These are phyloP conservation scores for Penicillium steckii DNA, from an alignment of 495 filamentous ascomycete genomes.

Conservation along the genomic window DNA sequence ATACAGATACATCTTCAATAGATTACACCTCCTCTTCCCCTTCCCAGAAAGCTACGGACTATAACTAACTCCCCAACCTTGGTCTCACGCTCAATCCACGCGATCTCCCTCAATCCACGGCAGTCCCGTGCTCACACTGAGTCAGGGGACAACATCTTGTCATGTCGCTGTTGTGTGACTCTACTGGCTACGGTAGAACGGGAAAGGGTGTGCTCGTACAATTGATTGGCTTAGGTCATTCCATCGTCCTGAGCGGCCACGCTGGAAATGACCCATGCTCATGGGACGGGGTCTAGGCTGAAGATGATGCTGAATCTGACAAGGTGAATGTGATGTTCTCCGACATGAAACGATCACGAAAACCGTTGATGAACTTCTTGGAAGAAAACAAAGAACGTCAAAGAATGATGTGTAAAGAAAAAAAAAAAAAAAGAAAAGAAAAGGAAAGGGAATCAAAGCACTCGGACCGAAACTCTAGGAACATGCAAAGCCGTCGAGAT, in stretches of 20 bases:
- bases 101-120: neutral
- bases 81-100: conserved; percentile 1
- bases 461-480: conserved; percentile 8
- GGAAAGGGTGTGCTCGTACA: neutral
- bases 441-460: neutral
- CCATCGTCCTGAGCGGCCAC: neutral
- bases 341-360: too few species aligned
- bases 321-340: too few species aligned
- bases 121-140: neutral
- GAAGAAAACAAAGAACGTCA: too few species aligned
- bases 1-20: too few species aligned
- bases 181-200: neutral
- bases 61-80: too few species aligned
- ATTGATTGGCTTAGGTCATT: neutral
- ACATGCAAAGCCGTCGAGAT: conserved; percentile 3
- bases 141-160: neutral
- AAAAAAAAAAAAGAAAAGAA: neutral
- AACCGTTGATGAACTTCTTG: too few species aligned
- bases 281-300: neutral
- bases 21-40: too few species aligned
- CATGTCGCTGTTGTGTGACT: neutral
- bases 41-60: too few species aligned
- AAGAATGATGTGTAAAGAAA: neutral
- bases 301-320: neutral
- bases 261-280: neutral